Evolutionary conservation across 1,284 basidiomycete genomes (phyloP), one percentile per base, ranked within the genome.

Genomic region (Moesziomyces parantarcticus): DNA sequence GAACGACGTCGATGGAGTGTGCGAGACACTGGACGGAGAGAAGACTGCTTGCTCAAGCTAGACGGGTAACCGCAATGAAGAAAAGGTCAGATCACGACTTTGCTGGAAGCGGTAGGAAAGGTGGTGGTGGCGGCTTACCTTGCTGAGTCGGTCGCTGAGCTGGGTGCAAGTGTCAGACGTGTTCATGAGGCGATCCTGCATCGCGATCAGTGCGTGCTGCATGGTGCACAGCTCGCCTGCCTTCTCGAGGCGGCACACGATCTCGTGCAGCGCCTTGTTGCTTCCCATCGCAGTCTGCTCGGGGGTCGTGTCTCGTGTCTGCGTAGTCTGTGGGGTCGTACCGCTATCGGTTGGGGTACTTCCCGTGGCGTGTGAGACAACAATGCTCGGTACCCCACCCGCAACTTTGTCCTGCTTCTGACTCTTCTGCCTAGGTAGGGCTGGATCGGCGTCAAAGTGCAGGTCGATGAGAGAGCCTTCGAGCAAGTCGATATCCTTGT

Each of bases 391-490:
- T 34, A 53, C 41, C 16, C 32, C 26, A 26, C 11, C 11, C 44
- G 9, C 11, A 8, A 3, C 44, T 29, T 29, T 25, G 1, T 21
- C 29, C 41, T 13, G 18, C 20, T n/a, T 44, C 4, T 22, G 50
- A 41, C 43, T 29, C 13, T 44, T 16, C n/a, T n/a, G n/a, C n/a
- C n/a, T n/a, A 25, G 21, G 43, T 14, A 21, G 10, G 23, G 14
- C 18, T 20, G 23, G n/a, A 4, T 21, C 18, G 8, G 48, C 48
- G 20, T 60, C 64, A 44, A 67, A 60, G n/a, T 32, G 49, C 23
- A 67, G 22, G 41, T 56, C 64, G 18, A 67, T 54, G 25, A 67
- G 29, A 29, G 52, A 56, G 23, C 60, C 58, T 43, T 67, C 64
- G 49, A 67, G 32, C 21, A 57, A 34, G 7, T 46, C 32, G 7